Evolutionary conservation across 768 basidiomycete genomes (phyloP), one percentile per base, ranked within the genome.

Genomic region (Paxillus involutus): DNA sequence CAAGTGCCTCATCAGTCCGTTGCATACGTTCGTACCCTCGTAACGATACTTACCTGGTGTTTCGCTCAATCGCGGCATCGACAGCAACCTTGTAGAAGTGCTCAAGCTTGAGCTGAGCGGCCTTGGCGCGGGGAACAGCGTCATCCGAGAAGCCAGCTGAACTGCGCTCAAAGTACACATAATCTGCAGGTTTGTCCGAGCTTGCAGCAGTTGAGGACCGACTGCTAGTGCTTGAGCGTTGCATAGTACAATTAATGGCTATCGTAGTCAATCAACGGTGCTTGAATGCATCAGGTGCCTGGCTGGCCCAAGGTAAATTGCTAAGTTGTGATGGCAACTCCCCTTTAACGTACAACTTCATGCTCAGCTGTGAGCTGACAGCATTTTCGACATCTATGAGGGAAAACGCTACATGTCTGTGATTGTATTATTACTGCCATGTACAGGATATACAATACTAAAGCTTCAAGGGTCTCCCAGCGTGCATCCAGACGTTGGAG

Each of bases 11-110:
- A 53, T 62, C 35, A 57, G 51, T 30, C 49, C 21, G 21, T 33
- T 24, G 47, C 32, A 26, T 13, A 11, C 21, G 40, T 33, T 21
- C 48, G 24, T 14, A 10, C 12, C 13, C 30, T 51, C 3, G n/a
- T 6, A 43, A 19, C 13, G 14, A 39, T 39, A 49, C 67, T 56
- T 72, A 94, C 94, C 96, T 83, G 49, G 86, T 82, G 68, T 98
- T 98, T 49, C 97, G 79, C 66, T 95, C 94, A 44, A 99, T 91
- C 12, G 96, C 96, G 43, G 89, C 83, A 69, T 98, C 94, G 40
- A 99, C 97, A 1, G 92, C 92, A 39, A 97, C 87, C 71, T 98
- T 97, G 75, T 98, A 99, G 68, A 87, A 97, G 68, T 95, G 88
- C 73, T 98, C 97, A 49, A 98, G 80, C 73, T 96, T 97, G 73